A percentile compares a stretch with the other conserved stretches of the same genome.
Evolutionary conservation across 2,329 filamentous ascomycete species (phyloP).

Genomic region (Balansia obtecta): DNA sequence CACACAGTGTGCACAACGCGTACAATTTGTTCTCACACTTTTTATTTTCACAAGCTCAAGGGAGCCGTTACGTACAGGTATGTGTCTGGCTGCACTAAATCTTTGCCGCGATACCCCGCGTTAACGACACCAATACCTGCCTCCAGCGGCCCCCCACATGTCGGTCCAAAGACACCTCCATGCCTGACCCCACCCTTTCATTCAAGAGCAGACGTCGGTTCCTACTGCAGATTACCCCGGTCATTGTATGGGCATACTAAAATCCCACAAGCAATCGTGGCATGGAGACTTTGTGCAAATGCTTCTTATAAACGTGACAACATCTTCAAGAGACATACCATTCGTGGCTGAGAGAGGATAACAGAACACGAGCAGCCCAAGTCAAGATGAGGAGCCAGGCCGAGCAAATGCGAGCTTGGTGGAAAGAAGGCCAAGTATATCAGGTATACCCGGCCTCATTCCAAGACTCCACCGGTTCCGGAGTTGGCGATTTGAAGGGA

Average conservation of each 20-base stretch:
- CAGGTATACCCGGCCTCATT: conserved; percentile 52
- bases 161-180: neutral
- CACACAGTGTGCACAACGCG: too few species aligned
- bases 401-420: conserved; percentile 31
- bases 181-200: too few species aligned
- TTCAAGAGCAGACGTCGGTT: neutral
- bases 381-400: conserved; percentile 13
- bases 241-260: neutral
- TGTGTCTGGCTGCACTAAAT: too few species aligned
- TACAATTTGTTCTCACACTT: too few species aligned
- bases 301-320: neutral
- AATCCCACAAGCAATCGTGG: neutral
- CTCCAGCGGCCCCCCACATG: neutral
- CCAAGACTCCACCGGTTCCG: conserved; percentile 43
- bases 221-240: neutral
- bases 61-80: too few species aligned
- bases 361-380: neutral
- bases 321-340: neutral
- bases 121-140: neutral
- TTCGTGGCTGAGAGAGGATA: neutral
- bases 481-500: conserved; percentile 43
- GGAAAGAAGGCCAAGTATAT: conserved; percentile 49
- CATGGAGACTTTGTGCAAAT: neutral
- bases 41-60: too few species aligned
- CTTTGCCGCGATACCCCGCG: neutral